phyloP scores from a whole-genome alignment of 2,329 filamentous ascomycete species.

The Pseudogymnoascus sp. region DNA sequence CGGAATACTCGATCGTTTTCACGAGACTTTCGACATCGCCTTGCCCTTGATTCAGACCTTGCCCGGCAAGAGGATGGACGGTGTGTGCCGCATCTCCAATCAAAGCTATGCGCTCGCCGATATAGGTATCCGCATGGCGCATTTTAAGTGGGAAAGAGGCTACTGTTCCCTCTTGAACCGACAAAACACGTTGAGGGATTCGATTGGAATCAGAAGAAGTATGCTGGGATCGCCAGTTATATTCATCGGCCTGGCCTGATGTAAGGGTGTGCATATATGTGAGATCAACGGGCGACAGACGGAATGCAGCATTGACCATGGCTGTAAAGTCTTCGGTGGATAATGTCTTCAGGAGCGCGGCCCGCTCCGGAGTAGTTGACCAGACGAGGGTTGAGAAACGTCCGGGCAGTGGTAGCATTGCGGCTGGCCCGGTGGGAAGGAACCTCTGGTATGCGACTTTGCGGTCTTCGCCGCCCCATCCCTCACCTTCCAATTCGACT shows the following conservation, averaged over 20 bases:
- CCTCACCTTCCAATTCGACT: slow-evolving; percentile 58
- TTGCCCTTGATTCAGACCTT: slow-evolving; percentile 89
- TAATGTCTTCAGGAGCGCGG: slow-evolving; percentile 69
- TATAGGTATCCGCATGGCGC: slow-evolving; percentile 90
- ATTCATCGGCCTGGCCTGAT: slow-evolving; percentile 59
- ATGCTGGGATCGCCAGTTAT: slow-evolving; percentile 73
- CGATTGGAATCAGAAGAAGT: slow-evolving; percentile 45
- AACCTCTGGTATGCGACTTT: slow-evolving; percentile 93
- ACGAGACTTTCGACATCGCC: slow-evolving; percentile 77
- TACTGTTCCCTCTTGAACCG: slow-evolving; percentile 68
- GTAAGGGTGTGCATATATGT: slow-evolving; percentile 66
- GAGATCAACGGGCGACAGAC: slow-evolving; percentile 69
- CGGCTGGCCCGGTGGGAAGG: slow-evolving; percentile 82
- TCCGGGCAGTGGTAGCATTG: slow-evolving; percentile 81
- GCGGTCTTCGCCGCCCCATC: slow-evolving; percentile 42
- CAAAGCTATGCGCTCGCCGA: slow-evolving; percentile 79
- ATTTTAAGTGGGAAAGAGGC: slow-evolving; percentile 88
- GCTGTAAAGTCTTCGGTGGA: slow-evolving; percentile 65
- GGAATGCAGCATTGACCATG: slow-evolving; percentile 90
- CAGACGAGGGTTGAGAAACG: slow-evolving; percentile 82
- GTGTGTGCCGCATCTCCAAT: slow-evolving; percentile 94
- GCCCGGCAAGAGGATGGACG: slow-evolving; percentile 86
- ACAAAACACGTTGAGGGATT: slow-evolving; percentile 57
- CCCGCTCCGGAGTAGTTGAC: slow-evolving; percentile 80
- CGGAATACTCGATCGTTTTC: slow-evolving; percentile 64